Evolutionary conservation across 73 alveolate species (phyloP), one percentile per base, ranked within the genome.

Genomic region (Symbiodinium natans): DNA sequence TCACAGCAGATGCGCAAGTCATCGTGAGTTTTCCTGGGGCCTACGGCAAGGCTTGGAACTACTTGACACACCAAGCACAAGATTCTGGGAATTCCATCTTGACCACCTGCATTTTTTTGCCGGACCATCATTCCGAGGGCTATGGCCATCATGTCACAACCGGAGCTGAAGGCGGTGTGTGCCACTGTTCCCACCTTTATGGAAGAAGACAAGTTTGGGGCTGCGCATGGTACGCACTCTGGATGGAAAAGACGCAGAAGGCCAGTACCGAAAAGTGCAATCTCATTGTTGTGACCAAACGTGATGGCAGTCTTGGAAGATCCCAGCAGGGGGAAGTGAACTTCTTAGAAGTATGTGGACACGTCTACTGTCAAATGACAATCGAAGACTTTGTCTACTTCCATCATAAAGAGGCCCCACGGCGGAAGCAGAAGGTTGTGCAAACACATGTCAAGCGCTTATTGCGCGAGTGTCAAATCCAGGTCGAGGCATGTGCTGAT

Each of bases 281-380:
- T 3, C 56, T 77, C 38, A 9, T 77, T 38, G 87, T 77, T 27
- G 87, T 77, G 56, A 77, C 87, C 59, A 77, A 77, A 54, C 34
- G 10, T 9, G 87, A 77, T 36, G 87, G 87, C 3, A 77, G 36
- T 54, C 87, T 77, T 33, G 87, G 87, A 7, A 36, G 38, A 3
- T 77, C 87, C 17, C 87, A 77, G 33, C n/a, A 77, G 39, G 87
- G 87, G 7, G 87, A 77, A 38, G 87, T 77, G 23, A 27, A 19
- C 31, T 77, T 36, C 21, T 38, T 77, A 54, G 36, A 36, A 7
- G 38, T 4, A 15, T 9, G 33, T 2, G 56, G 56, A 34, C 38
- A 23, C 15, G 40, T 71, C 19, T 71, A 71, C 41, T 23, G 40
- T 40, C 33, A 11, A 71, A 71, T 71, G 83, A 71, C n/a, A 23